Percentiles rank a stretch among this genome's conserved stretches.
Evolutionary conservation across 805 yeast genomes (phyloP).

Genomic region (Barnettozyma siamensis): DNA sequence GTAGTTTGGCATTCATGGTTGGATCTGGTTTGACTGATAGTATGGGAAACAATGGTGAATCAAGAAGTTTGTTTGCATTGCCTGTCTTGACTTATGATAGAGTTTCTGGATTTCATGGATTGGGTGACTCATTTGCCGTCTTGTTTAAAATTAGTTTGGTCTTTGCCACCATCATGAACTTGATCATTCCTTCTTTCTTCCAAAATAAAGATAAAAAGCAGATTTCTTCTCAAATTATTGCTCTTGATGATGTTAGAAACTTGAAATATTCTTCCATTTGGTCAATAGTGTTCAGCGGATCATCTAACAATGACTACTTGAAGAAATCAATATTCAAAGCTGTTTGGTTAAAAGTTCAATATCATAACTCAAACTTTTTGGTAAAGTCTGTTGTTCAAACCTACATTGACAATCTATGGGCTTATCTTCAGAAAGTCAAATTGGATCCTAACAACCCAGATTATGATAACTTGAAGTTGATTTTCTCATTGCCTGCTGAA

Average conservation of each 20-base stretch:
- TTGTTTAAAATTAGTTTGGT: conserved; percentile 25
- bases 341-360: conserved; percentile 18
- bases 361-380: conserved; percentile 16
- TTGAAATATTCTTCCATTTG: conserved; percentile 14
- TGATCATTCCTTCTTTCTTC: conserved; percentile 21
- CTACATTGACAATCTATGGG: conserved; percentile 25
- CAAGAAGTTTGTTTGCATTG: conserved; percentile 41
- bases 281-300: conserved; percentile 15
- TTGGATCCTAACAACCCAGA: conserved; percentile 13
- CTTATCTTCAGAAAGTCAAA: conserved; percentile 19
- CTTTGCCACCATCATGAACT: conserved; percentile 23
- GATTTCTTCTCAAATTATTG: neutral
- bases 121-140: conserved; percentile 24
- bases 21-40: conserved; percentile 57
- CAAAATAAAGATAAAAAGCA: conserved; percentile 6
- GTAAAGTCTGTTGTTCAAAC: conserved; percentile 16
- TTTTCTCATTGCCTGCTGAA: conserved; percentile 20
- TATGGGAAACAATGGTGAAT: conserved; percentile 34
- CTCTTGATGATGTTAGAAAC: conserved; percentile 20
- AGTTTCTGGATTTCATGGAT: conserved; percentile 21
- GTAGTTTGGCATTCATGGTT: conserved; percentile 59
- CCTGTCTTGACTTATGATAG: conserved; percentile 35
- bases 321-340: conserved; percentile 24
- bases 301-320: conserved; percentile 19
- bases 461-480: conserved; percentile 23